These are phyloP conservation scores for Fusarium sp. DNA, from an alignment of 2,329 filamentous ascomycete genomes.

Conservation along the genomic window DNA sequence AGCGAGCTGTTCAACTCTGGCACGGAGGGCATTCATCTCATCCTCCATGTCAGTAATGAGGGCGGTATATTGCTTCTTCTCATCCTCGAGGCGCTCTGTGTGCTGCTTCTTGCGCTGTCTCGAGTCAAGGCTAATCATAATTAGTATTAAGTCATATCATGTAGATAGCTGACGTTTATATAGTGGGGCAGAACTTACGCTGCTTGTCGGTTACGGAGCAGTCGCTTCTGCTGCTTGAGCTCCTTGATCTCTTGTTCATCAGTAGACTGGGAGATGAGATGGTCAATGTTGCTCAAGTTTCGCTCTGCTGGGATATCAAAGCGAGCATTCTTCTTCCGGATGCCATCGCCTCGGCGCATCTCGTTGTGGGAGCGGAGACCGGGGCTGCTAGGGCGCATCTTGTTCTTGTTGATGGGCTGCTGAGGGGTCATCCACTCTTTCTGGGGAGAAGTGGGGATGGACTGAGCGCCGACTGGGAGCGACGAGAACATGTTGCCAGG, in stretches of 20 bases:
- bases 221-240: constrained; percentile 96
- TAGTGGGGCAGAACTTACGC: constrained; percentile 74
- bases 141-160: constrained; percentile 28
- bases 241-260: constrained; percentile 97
- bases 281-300: constrained; percentile 94
- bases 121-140: constrained; percentile 81
- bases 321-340: constrained; percentile 98
- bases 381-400: constrained; percentile 75
- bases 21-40: constrained; percentile 75
- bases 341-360: constrained; percentile 83
- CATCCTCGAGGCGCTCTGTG: constrained; percentile 94
- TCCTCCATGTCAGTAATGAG: constrained; percentile 85
- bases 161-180: constrained; percentile 11
- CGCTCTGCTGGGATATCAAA: constrained; percentile 97
- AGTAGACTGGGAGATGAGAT: constrained; percentile 87
- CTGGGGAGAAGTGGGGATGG: constrained; percentile 68
- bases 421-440: constrained; percentile 69
- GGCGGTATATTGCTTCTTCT: constrained; percentile 91
- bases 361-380: constrained; percentile 81
- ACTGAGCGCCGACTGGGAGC: constrained; percentile 61
- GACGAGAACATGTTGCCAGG: constrained; percentile 68
- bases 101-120: constrained; percentile 98
- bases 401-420: constrained; percentile 67
- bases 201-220: constrained; percentile 94
- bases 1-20: constrained; percentile 77